Base-by-base conservation (phyloP, 257 asterid species). In the Catharanthus roseus region DNA sequence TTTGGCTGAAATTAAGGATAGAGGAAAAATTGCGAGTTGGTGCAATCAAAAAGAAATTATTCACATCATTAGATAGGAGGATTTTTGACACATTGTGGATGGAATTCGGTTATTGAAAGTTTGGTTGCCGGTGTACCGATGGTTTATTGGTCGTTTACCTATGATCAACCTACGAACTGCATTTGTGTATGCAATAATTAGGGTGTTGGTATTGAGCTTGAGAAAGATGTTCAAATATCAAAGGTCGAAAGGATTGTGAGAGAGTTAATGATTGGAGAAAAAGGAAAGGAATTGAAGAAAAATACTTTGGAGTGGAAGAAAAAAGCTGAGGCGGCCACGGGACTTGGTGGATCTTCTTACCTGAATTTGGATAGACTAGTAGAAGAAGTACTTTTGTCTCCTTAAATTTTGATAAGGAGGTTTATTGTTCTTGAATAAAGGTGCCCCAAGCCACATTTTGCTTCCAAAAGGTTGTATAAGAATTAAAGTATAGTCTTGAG, bases 351-450 rank as follows among this genome's bases (percentile, higher is more conserved):
- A 41, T 60, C 77, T 16, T 69, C 77, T 49, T 34, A 45, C 61
- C 10, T 5, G 44, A 67, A 74, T 77, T 80, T 80, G 64, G 79
- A 74, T 44, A 36, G 63, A 64, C n/a, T 77, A 38, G 57, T 80
- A 3, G 7, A 41, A 41, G 47, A 41, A 41, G 47, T 41, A 3
- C 47, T 41, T 41, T 12, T 41, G 10, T 3, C 10, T 6, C 47
- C 47, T 41, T 1, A 1, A 6, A 4, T 8, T 8, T 41, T 3
- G 47, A 41, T 41, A 3, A 38, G 7, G n/a, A n/a, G n/a, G n/a
- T n/a, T n/a, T n/a, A n/a, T n/a, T n/a, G n/a, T n/a, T n/a, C n/a
- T n/a, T n/a, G n/a, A n/a, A n/a, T n/a, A n/a, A n/a, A n/a, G n/a
- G n/a, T n/a, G n/a, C n/a, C n/a, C n/a, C n/a, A n/a, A n/a, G n/a